These are phyloP conservation scores for Diaporthe vaccinii DNA, from an alignment of 2,329 filamentous ascomycete genomes.

Conservation along the genomic window DNA sequence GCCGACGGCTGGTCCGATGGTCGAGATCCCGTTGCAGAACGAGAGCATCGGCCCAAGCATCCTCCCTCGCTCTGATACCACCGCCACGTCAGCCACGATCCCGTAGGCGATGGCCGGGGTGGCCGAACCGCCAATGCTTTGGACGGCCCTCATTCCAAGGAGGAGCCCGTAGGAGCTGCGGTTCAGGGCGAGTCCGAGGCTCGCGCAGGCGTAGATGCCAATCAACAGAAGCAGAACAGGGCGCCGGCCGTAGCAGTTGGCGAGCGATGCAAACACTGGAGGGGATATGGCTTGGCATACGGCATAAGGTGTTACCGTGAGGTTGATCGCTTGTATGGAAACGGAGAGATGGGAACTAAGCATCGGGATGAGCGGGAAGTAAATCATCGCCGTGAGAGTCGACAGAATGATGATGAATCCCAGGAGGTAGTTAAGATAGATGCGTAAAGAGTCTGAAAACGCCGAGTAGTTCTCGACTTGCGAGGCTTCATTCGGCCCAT, in stretches of 20 bases:
- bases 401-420: constrained; percentile 10
- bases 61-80: constrained; percentile 73
- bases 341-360: constrained; percentile 49
- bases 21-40: constrained; percentile 62
- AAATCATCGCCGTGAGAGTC: constrained; percentile 58
- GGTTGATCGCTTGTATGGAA: constrained; percentile 52
- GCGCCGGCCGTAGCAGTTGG: constrained; percentile 67
- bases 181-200: constrained; percentile 65
- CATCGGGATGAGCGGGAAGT: constrained; percentile 53
- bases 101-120: constrained; percentile 76
- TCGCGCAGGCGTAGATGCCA: constrained; percentile 65
- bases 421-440: constrained; percentile 6
- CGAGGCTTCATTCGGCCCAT: not conserved
- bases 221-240: constrained; percentile 70
- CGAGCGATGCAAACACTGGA: constrained; percentile 68
- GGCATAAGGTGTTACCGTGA: constrained; percentile 68
- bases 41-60: constrained; percentile 75
- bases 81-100: constrained; percentile 77
- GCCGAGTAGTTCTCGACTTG: not conserved
- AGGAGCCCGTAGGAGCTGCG: constrained; percentile 66
- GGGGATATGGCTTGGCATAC: constrained; percentile 71
- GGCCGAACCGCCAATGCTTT: constrained; percentile 72
- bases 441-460: not conserved
- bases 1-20: constrained; percentile 38
- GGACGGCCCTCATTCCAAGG: constrained; percentile 69